Conservation (phyloP, 2,329 filamentous ascomycete species). For the Exophiala oligosperma region DNA sequence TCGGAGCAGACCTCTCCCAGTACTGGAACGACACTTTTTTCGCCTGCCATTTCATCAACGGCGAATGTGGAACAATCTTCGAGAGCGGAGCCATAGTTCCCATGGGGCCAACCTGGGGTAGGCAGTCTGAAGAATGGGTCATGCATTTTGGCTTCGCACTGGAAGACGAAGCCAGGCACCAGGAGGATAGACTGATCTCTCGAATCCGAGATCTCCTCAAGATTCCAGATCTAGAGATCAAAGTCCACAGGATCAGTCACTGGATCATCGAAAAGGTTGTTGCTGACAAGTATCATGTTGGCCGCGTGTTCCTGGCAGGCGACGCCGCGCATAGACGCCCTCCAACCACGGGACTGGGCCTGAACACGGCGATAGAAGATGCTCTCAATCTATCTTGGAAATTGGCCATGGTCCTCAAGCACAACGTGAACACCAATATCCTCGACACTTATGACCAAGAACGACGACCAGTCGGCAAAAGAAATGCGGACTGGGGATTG, state of each 20-base stretch:
- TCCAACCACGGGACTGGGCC: conserved; percentile 6
- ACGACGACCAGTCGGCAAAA: conserved; percentile 34
- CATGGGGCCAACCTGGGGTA: conserved; percentile 4
- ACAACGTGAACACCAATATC: conserved; percentile 16
- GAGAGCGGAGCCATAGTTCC: conserved; percentile 2
- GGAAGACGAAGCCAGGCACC: conserved; percentile 17
- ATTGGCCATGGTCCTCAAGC: conserved; percentile 11
- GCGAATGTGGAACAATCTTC: not conserved
- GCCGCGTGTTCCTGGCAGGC: conserved; percentile 35
- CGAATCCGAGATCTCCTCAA: conserved; percentile 24
- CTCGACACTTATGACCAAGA: conserved; percentile 36
- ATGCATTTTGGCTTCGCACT: conserved; percentile 16
- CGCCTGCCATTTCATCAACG: not conserved
- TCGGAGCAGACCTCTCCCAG: conserved; percentile 28
- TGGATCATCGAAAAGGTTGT: conserved; percentile 6
- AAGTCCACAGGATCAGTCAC: not conserved
- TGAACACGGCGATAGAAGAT: conserved; percentile 30
- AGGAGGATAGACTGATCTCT: conserved; percentile 24
- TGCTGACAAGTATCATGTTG: conserved; percentile 15
- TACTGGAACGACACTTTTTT: conserved; percentile 26
- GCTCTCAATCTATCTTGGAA: conserved; percentile 41
- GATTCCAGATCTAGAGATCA: conserved; percentile 11
- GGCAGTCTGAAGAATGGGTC: conserved; percentile 9
- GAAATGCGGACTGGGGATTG: conserved; percentile 1
- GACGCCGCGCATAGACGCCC: conserved; percentile 1